Conservation (phyloP, 192 early-diverging fungal species). For the Globomyces pollinis-pini region DNA sequence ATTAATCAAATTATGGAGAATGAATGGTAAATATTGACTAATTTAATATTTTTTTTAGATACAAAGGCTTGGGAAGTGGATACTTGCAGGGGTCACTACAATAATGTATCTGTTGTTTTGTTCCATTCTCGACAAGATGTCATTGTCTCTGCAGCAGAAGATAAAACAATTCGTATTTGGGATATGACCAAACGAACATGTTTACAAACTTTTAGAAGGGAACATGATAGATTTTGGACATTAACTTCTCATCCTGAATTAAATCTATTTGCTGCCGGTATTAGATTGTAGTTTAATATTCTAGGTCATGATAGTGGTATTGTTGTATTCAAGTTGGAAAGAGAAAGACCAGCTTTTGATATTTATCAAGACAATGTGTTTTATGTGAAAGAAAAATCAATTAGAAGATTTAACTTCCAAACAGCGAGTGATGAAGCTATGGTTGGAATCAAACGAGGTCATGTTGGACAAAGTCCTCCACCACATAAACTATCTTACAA, state of each 20-base stretch:
- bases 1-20: constrained; percentile 96
- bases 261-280: constrained; percentile 96
- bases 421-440: constrained; percentile 70
- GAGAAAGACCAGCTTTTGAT: constrained; percentile 88
- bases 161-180: constrained; percentile 98
- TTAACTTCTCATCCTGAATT: constrained; percentile 93
- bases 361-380: constrained; percentile 78
- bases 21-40: constrained; percentile 73
- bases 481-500: constrained; percentile 89
- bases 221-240: constrained; percentile 97
- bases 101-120: constrained; percentile 87
- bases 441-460: constrained; percentile 64
- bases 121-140: constrained; percentile 97
- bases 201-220: constrained; percentile 92
- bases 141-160: constrained; percentile 88
- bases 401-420: constrained; percentile 76
- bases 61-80: constrained; percentile 99
- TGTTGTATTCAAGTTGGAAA: constrained; percentile 97
- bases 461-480: constrained; percentile 57
- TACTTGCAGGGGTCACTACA: constrained; percentile 97
- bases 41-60: too few species aligned
- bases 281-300: constrained; percentile 47
- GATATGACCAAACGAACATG: constrained; percentile 92
- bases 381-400: constrained; percentile 81
- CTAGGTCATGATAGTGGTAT: constrained; percentile 94